A percentile compares a stretch with the other conserved stretches of the same genome.
Conservation (phyloP, 2,329 filamentous ascomycete genomes). For the Fusarium azukiicola region DNA sequence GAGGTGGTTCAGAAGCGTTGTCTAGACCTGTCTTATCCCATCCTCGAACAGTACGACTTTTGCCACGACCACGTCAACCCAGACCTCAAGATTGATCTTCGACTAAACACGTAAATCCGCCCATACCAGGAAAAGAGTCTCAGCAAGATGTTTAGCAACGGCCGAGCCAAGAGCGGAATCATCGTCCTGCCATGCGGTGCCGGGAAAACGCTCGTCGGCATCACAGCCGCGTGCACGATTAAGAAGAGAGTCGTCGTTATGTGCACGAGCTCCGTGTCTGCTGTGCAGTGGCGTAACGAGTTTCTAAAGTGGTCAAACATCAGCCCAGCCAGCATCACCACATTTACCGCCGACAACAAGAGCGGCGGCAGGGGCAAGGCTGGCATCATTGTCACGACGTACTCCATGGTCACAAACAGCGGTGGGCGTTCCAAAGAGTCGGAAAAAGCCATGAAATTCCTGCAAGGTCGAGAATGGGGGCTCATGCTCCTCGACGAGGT, state of each 20-base stretch:
- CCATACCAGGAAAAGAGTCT: constrained; percentile 96
- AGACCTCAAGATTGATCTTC: constrained; percentile 92
- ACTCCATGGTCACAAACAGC: constrained; percentile 94
- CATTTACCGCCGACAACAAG: constrained; percentile 95
- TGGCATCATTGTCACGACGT: constrained; percentile 95
- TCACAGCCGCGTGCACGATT: constrained; percentile 96
- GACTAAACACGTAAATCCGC: constrained; percentile 90
- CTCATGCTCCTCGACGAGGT: constrained; percentile 96
- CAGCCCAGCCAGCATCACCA: constrained; percentile 90
- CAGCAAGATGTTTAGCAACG: constrained; percentile 99
- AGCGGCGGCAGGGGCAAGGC: constrained; percentile 88
- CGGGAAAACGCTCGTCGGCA: constrained; percentile 96
- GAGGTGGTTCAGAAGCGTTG: constrained; percentile 92
- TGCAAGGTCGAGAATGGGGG: constrained; percentile 92
- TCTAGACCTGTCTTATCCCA: constrained; percentile 88
- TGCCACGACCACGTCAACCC: constrained; percentile 91
- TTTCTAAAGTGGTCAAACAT: constrained; percentile 98
- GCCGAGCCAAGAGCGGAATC: constrained; percentile 95
- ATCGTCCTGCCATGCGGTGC: constrained; percentile 97
- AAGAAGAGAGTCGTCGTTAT: constrained; percentile 96
- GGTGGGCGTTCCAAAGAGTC: constrained; percentile 91
- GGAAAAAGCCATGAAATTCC: constrained; percentile 95
- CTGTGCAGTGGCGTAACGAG: constrained; percentile 95
- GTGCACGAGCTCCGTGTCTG: constrained; percentile 96
- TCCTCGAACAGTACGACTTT: constrained; percentile 96